Evolutionary conservation across 257 asterid genomes (phyloP), one percentile per base, ranked within the genome.

Genomic region (Nicotiana undulata): DNA sequence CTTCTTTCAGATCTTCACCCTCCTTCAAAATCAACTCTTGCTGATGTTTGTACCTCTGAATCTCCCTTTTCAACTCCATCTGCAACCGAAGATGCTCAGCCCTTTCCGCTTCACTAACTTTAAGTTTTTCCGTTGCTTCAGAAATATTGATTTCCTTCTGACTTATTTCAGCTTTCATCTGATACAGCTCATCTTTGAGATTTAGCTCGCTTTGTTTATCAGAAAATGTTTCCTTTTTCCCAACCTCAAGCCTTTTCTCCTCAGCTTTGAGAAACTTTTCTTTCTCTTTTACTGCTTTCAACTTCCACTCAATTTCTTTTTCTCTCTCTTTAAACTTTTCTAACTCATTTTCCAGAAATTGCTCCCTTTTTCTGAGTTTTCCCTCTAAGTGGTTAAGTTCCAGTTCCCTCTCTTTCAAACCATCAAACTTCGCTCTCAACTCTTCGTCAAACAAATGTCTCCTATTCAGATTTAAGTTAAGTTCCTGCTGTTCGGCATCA

Each of bases 281-380:
- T 81, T 81, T 91, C 58, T 91, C 92, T 85, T 93, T 90, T 82
- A 91, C 81, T 79, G 79, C 88, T 83, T 91, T 91, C 88, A 80
- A 76, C 89, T 87, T 87, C 65, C 59, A 70, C 83, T 89, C 96
- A 68, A 75, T 61, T 31, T 93, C 93, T 86, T 87, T 89, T 89
- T 89, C 98, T 87, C 86, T 91, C 89, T 88, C 97, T 83, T 89
- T 91, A n/a, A 87, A 85, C 86, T 93, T 88, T 20, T 90, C 91
- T 11, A 88, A 85, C 88, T 91, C 92, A 83, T 82, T 89, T 77
- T 86, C 96, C 81, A 91, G 82, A 4, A 88, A 87, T 79, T 87
- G 90, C 84, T 90, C 95, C 86, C 74, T 89, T 84, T 87, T 93
- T 60, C 82, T 90, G 88, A 94, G 77, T 84, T 89, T 93, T 68